Percentiles rank a stretch among this genome's conserved stretches.
Evolutionary conservation across 345 rosid species (phyloP).

Genomic region (Eucalyptus rudis): DNA sequence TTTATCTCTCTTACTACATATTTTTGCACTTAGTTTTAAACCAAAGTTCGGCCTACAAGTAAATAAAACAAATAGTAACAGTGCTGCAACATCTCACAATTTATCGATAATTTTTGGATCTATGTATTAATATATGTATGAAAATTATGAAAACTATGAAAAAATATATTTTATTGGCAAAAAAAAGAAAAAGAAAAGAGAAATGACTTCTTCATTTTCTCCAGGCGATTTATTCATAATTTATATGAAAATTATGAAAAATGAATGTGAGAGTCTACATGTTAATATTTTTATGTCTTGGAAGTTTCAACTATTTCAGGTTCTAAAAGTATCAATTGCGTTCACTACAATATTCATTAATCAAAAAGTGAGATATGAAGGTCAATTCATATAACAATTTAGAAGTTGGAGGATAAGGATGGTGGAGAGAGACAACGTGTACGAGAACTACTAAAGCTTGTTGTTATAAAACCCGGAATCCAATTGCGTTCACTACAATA

Average conservation of each 20-base stretch:
- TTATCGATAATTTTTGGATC: not conserved
- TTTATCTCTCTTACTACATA: not conserved
- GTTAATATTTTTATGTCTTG: not conserved
- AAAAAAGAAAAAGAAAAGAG: not conserved
- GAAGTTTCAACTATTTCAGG: not conserved
- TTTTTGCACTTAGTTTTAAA: not conserved
- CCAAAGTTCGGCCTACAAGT: not conserved
- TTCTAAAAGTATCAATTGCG: accelerated
- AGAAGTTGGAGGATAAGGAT: not conserved
- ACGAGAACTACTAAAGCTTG: too few relatives aligned
- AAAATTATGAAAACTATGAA: not conserved
- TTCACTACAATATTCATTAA: not conserved
- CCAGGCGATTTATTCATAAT: accelerated
- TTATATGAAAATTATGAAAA: not conserved
- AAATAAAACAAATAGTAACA: accelerated
- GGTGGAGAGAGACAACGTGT: not conserved
- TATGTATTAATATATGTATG: not conserved
- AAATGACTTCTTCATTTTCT: not conserved
- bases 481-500: too few relatives aligned
- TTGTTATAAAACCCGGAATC: not conserved
- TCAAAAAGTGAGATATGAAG: not conserved
- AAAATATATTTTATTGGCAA: not conserved
- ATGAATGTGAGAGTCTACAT: not conserved
- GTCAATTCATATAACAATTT: not conserved
- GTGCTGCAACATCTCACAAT: not conserved